A percentile compares a stretch with the other conserved stretches of the same genome.
Evolutionary conservation across 768 basidiomycete genomes (phyloP).

Genomic region (Mycena galericulata): DNA sequence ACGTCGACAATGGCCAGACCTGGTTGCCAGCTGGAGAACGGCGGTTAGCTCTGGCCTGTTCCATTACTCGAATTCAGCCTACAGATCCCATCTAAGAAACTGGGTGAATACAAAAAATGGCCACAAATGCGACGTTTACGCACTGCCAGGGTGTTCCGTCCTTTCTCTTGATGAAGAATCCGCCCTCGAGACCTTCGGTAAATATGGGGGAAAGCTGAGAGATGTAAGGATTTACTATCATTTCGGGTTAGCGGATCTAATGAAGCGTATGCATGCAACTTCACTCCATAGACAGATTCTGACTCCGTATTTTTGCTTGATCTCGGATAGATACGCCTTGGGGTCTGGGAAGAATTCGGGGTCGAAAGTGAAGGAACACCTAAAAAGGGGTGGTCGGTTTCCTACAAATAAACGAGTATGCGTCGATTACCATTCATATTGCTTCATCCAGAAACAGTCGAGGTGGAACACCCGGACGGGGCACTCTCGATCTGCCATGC

Average conservation of each 20-base stretch:
- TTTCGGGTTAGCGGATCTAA: constrained; percentile 1
- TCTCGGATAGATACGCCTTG: constrained; percentile 68
- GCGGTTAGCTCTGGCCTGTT: background rate
- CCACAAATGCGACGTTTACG: constrained; percentile 42
- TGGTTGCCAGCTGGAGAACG: constrained; percentile 62
- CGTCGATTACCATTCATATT: constrained; percentile 67
- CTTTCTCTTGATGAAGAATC: constrained; percentile 76
- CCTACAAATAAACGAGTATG: background rate
- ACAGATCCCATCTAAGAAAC: constrained; percentile 60
- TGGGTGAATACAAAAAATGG: constrained; percentile 5
- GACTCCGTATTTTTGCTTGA: constrained; percentile 71
- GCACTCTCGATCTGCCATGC: constrained; percentile 74
- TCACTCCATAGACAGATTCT: constrained; percentile 81
- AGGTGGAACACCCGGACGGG: constrained; percentile 80
- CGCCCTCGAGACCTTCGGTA: constrained; percentile 73
- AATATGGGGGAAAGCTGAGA: constrained; percentile 78
- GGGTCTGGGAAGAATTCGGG: constrained; percentile 83
- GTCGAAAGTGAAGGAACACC: constrained; percentile 84
- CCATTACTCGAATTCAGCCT: background rate
- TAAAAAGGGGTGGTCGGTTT: constrained; percentile 45
- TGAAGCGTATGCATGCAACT: constrained; percentile 31
- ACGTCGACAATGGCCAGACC: constrained; percentile 74
- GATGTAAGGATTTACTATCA: constrained; percentile 78
- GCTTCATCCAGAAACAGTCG: constrained; percentile 84
- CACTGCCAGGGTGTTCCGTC: constrained; percentile 79